Evolutionary conservation across 805 yeast genomes (phyloP).

Genomic region (Starmerella stellata): DNA sequence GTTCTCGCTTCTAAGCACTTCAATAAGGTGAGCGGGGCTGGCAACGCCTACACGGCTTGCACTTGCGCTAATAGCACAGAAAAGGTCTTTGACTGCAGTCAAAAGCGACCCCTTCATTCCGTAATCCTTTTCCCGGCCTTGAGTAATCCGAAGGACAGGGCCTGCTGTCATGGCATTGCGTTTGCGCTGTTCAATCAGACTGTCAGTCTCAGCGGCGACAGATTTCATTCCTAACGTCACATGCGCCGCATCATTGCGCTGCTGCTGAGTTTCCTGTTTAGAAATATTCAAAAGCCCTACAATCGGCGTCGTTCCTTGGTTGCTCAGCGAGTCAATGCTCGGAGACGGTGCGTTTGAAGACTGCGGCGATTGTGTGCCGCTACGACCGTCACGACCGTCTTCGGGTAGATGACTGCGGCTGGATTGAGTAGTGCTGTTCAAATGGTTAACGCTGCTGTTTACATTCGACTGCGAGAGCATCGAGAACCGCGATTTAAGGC

Average conservation of each 20-base stretch:
- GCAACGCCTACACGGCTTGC: conserved; percentile 58
- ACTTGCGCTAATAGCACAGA: conserved; percentile 65
- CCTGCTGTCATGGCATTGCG: conserved; percentile 61
- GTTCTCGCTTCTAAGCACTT: conserved; percentile 62
- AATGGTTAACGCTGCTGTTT: neutral
- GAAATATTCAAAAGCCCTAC: conserved; percentile 32
- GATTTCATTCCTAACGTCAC: neutral
- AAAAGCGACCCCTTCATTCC: conserved; percentile 34
- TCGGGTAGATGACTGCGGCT: neutral
- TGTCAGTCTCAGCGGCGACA: conserved; percentile 3
- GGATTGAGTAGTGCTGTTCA: neutral
- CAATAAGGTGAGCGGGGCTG: conserved; percentile 59
- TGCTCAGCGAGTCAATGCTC: neutral
- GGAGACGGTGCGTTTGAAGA: neutral
- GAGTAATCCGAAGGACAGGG: conserved; percentile 70
- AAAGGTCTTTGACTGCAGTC: conserved; percentile 63
- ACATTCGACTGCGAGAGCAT: neutral
- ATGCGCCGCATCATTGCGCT: neutral
- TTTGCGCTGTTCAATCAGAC: conserved; percentile 47
- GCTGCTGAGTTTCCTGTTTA: neutral
- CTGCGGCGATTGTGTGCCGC: too few species aligned
- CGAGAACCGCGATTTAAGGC: neutral
- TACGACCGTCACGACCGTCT: neutral
- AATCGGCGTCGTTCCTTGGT: conserved; percentile 20
- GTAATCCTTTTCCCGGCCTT: conserved; percentile 36